A percentile compares a stretch with the other conserved stretches of the same genome.
Evolutionary conservation across 2,329 filamentous ascomycete genomes (phyloP).

Genomic region (Ciborinia camelliae): DNA sequence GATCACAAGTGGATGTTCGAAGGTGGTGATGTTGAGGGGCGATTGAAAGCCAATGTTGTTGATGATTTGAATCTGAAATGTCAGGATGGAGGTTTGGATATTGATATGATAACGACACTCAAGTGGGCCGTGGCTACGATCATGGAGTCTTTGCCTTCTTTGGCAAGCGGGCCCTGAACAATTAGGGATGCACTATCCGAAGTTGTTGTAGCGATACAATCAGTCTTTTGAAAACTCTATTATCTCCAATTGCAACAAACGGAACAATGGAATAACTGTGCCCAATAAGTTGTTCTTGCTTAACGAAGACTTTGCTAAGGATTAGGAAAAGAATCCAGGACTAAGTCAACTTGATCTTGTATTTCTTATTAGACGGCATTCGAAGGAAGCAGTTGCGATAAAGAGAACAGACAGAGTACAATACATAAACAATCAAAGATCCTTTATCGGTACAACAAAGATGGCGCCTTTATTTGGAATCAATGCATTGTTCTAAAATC

Average conservation of each 20-base stretch:
- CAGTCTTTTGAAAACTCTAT: too few species aligned
- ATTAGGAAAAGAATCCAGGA: too few species aligned
- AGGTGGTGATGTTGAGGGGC: conserved; percentile 59
- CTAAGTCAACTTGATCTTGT: background rate
- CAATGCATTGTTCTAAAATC: background rate
- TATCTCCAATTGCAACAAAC: background rate
- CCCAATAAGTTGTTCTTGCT: background rate
- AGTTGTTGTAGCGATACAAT: background rate
- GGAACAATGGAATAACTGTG: too few species aligned
- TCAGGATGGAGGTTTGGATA: conserved; percentile 48
- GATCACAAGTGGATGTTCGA: conserved; percentile 80
- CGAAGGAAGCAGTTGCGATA: background rate
- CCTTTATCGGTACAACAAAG: background rate
- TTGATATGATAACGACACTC: conserved; percentile 59
- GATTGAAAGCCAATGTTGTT: conserved; percentile 48
- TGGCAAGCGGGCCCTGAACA: background rate
- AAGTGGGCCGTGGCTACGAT: conserved; percentile 66
- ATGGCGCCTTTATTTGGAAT: background rate
- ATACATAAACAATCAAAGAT: rapidly evolving
- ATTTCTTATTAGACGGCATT: background rate
- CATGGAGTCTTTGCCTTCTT: conserved; percentile 42
- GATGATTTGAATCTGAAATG: conserved; percentile 46
- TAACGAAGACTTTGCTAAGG: background rate
- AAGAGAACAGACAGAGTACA: background rate
- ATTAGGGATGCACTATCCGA: too few species aligned